These are phyloP conservation scores for Sarcodon sp. DNA, from an alignment of 768 basidiomycete genomes.

Conservation along the genomic window DNA sequence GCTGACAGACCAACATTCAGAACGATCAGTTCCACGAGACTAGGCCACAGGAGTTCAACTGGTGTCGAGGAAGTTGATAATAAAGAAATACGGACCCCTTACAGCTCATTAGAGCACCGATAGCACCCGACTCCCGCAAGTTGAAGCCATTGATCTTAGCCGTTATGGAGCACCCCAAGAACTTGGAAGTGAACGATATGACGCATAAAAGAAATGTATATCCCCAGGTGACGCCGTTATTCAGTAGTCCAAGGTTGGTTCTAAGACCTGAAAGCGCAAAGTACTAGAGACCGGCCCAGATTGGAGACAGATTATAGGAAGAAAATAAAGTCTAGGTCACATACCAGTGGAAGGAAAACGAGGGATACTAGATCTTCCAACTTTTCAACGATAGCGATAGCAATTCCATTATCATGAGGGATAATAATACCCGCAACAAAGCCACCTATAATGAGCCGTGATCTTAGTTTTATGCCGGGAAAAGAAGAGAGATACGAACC, in stretches of 20 bases:
- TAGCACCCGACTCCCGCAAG: conserved; percentile 66
- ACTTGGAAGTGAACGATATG: conserved; percentile 73
- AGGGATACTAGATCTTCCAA: conserved; percentile 79
- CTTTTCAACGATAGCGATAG: conserved; percentile 71
- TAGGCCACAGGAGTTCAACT: conserved; percentile 9
- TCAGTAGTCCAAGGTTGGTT: conserved; percentile 69
- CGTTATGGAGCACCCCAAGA: conserved; percentile 48
- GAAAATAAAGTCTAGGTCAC: conserved; percentile 11
- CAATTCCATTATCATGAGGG: conserved; percentile 74
- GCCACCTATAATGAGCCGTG: conserved; percentile 28
- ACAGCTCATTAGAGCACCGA: conserved; percentile 84
- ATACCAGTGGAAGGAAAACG: conserved; percentile 63
- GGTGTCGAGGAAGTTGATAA: background rate
- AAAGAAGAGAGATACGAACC: conserved; percentile 19
- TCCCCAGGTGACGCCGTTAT: conserved; percentile 71
- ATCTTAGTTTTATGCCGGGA: conserved; percentile 5
- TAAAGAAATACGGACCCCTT: conserved; percentile 48
- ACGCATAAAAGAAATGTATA: conserved; percentile 64
- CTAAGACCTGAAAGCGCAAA: conserved; percentile 68
- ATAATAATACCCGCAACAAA: conserved; percentile 77
- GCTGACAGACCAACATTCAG: conserved; percentile 78
- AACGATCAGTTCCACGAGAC: conserved; percentile 80
- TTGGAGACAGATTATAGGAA: conserved; percentile 4
- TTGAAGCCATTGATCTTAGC: conserved; percentile 55
- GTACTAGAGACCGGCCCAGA: conserved; percentile 33